Percentiles rank a stretch among this genome's conserved stretches.
Conservation (phyloP, 805 yeast species). For the Wickerhamiella alocasiicola region DNA sequence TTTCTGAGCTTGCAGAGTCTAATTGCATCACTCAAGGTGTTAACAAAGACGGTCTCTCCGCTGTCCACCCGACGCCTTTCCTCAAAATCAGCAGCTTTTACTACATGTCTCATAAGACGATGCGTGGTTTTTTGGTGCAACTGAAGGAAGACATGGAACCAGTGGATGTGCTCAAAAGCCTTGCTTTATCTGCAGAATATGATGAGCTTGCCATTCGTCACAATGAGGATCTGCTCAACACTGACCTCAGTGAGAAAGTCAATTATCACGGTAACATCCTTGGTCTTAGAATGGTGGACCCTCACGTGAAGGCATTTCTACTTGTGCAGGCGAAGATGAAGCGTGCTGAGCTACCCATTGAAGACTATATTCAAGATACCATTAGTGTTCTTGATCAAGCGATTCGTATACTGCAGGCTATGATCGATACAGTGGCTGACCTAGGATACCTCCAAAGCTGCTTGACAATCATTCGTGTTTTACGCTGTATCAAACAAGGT, state of each 20-base stretch:
- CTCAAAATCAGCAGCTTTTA: conserved; percentile 80
- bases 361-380: conserved; percentile 90
- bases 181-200: conserved; percentile 62
- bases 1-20: conserved; percentile 56
- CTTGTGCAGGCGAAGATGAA: conserved; percentile 62
- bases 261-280: conserved; percentile 39
- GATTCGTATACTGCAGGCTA: conserved; percentile 85
- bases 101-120: conserved; percentile 82
- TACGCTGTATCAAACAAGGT: conserved; percentile 84
- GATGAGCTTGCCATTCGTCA: conserved; percentile 84
- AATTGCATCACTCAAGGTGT: conserved; percentile 40
- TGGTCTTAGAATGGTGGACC: conserved; percentile 58
- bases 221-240: conserved; percentile 78
- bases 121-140: conserved; percentile 47
- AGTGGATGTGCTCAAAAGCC: conserved; percentile 49
- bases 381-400: conserved; percentile 88
- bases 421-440: conserved; percentile 80
- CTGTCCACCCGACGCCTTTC: conserved; percentile 54
- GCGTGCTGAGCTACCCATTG: conserved; percentile 72
- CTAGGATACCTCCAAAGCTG: conserved; percentile 58
- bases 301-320: conserved; percentile 67
- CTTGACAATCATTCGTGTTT: conserved; percentile 46
- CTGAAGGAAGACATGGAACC: conserved; percentile 35
- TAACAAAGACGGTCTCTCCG: conserved; percentile 24
- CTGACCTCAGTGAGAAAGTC: conserved; percentile 61